These are phyloP conservation scores for Chrysoporthe austroafricana DNA, from an alignment of 2,329 filamentous ascomycete genomes.

Conservation along the genomic window DNA sequence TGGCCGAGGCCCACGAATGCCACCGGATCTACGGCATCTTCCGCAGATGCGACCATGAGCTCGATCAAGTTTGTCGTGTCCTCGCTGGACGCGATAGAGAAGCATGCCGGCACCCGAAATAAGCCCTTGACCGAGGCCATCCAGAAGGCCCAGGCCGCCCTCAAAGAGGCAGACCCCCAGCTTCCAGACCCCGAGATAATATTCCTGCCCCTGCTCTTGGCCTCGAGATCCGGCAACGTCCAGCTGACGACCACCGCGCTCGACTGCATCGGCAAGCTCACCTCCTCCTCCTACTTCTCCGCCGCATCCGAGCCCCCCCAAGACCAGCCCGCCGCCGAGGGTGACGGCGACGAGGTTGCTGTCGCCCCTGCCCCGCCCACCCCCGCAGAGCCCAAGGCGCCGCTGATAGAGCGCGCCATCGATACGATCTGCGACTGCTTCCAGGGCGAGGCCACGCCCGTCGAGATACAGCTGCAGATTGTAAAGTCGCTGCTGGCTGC, in stretches of 20 bases:
- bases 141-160: conserved; percentile 79
- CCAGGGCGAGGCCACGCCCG: conserved; percentile 89
- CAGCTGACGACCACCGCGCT: conserved; percentile 86
- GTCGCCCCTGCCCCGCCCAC: conserved; percentile 51
- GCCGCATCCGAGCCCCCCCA: conserved; percentile 54
- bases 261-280: conserved; percentile 98
- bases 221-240: conserved; percentile 83
- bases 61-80: conserved; percentile 96
- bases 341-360: conserved; percentile 1
- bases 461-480: conserved; percentile 95
- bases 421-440: conserved; percentile 99
- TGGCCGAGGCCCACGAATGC: conserved; percentile 44
- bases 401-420: conserved; percentile 94
- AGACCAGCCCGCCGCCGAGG: conserved; percentile 46
- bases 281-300: conserved; percentile 98
- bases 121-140: conserved; percentile 83
- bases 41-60: conserved; percentile 67
- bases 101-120: conserved; percentile 78
- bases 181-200: conserved; percentile 89
- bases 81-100: conserved; percentile 87
- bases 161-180: conserved; percentile 81
- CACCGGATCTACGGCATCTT: conserved; percentile 18
- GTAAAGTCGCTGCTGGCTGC: conserved; percentile 95
- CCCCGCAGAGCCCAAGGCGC: conserved; percentile 55
- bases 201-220: conserved; percentile 87